These are phyloP conservation scores for Phytopythium vexans DNA, from an alignment of 352 stramenopile species.

Conservation along the genomic window DNA sequence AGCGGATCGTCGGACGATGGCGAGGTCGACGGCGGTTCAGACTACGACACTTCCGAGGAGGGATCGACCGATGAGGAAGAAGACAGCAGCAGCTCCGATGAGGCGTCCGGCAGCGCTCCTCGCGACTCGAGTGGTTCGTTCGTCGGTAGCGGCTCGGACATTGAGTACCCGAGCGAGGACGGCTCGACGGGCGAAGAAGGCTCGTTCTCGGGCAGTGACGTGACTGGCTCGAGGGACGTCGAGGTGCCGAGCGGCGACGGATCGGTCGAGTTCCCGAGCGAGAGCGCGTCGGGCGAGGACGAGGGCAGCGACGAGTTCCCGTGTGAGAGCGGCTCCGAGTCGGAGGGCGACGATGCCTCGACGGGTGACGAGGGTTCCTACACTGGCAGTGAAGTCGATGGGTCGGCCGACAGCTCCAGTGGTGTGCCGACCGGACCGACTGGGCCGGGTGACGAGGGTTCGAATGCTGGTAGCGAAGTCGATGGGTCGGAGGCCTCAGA, in stretches of 20 bases:
- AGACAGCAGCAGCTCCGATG: not conserved
- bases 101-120: conserved; percentile 2
- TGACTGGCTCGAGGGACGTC: not conserved
- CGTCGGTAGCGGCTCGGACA: conserved; percentile 3
- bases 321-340: not conserved
- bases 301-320: not conserved
- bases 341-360: not conserved
- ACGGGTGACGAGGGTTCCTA: conserved; percentile 1
- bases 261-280: not conserved
- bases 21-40: not conserved
- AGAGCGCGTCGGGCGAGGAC: not conserved
- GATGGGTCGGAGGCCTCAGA: no score
- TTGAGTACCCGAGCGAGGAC: conserved; percentile 3
- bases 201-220: conserved; percentile 2
- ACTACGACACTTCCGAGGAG: not conserved
- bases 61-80: not conserved
- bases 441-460: no score
- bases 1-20: not conserved
- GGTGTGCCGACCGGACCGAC: no score
- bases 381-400: conserved; percentile 3
- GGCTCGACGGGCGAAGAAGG: conserved; percentile 1
- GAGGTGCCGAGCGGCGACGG: no score
- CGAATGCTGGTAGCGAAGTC: no score
- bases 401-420: not conserved
- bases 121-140: conserved; percentile 1